phyloP scores from a whole-genome alignment of 495 filamentous ascomycete genomes.

The Neurospora sublineolata region DNA sequence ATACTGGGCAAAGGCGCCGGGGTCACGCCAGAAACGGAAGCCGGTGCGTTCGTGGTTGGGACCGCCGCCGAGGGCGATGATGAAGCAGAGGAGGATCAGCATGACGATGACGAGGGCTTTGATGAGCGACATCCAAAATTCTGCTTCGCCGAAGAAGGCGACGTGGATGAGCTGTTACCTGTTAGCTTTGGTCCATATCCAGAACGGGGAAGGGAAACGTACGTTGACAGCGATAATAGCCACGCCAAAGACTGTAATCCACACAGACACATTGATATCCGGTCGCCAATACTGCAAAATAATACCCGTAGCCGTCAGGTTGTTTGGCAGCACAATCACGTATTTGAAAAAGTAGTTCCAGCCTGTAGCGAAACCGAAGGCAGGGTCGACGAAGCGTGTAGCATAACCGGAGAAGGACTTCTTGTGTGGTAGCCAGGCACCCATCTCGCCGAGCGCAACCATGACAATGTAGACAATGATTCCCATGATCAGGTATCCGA shows the following conservation, averaged over 20 bases:
- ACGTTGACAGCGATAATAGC: slow-evolving; percentile 44
- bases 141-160: slow-evolving; percentile 64
- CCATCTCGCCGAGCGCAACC: slow-evolving; percentile 45
- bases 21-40: slow-evolving; percentile 68
- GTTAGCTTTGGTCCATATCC: not conserved
- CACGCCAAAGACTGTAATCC: slow-evolving; percentile 57
- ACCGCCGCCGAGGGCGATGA: slow-evolving; percentile 66
- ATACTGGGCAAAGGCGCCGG: slow-evolving; percentile 58
- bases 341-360: slow-evolving; percentile 47
- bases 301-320: slow-evolving; percentile 62
- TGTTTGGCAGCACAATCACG: slow-evolving; percentile 66
- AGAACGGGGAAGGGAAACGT: slow-evolving; percentile 1
- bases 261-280: slow-evolving; percentile 59
- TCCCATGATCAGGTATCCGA: slow-evolving; percentile 47
- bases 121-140: slow-evolving; percentile 67
- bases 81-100: slow-evolving; percentile 52
- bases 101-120: slow-evolving; percentile 61
- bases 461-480: slow-evolving; percentile 37
- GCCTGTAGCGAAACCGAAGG: slow-evolving; percentile 45
- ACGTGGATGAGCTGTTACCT: slow-evolving; percentile 38
- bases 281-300: slow-evolving; percentile 62
- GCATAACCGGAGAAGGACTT: slow-evolving; percentile 55
- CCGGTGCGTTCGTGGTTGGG: slow-evolving; percentile 57
- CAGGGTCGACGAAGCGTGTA: slow-evolving; percentile 64
- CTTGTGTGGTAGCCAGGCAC: slow-evolving; percentile 55